Percentiles rank a stretch among this genome's conserved stretches.
Conservation (phyloP, 345 rosid species). For the Nasturtium officinale region DNA sequence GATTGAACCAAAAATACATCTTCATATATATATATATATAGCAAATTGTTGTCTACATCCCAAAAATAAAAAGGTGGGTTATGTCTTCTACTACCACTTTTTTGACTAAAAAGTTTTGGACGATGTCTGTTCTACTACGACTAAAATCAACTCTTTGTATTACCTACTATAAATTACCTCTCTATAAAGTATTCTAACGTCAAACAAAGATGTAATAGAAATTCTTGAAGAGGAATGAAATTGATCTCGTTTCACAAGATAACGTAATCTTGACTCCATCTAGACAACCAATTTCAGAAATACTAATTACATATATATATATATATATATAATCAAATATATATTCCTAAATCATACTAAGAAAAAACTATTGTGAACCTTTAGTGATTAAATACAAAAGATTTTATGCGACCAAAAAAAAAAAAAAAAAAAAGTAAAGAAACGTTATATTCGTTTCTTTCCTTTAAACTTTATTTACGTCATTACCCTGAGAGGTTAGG, state of each 20-base stretch:
- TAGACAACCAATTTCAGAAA: too few relatives aligned
- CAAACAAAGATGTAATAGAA: neutral
- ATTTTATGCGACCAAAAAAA: neutral
- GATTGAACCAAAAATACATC: too few relatives aligned
- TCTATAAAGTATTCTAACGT: too few relatives aligned
- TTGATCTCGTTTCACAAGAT: neutral
- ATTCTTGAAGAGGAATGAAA: neutral
- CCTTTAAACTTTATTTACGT: constrained; percentile 37
- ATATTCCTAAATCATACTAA: too few relatives aligned
- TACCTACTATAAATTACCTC: neutral
- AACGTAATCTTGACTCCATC: neutral
- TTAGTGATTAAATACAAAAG: neutral
- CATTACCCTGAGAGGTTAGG: constrained; percentile 15
- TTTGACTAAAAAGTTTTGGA: neutral
- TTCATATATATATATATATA: too few relatives aligned
- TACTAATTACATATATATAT: too few relatives aligned
- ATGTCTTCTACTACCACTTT: neutral
- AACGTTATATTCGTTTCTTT: constrained; percentile 36
- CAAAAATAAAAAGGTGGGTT: too few relatives aligned
- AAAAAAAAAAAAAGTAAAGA: neutral
- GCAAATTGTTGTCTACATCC: neutral
- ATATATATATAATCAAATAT: too few relatives aligned
- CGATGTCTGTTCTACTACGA: neutral
- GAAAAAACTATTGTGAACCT: neutral
- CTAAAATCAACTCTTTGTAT: neutral